A percentile compares a stretch with the other conserved stretches of the same genome.
These are phyloP conservation scores for Ascochyta clinopodiicola DNA, from an alignment of 2,329 filamentous ascomycete genomes.

Conservation along the genomic window DNA sequence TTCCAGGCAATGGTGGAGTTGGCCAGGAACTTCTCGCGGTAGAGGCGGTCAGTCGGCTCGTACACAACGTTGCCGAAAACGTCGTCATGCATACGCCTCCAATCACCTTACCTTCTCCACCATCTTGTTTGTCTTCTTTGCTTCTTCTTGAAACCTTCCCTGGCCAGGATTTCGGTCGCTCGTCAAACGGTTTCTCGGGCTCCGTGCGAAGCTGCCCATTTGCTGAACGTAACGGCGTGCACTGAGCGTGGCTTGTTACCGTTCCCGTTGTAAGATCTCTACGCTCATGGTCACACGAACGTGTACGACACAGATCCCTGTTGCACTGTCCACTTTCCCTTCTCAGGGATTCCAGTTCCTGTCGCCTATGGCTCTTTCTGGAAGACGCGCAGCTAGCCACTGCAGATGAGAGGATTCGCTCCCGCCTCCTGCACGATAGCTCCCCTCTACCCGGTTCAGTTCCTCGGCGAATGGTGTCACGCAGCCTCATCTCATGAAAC, in stretches of 20 bases:
- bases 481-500: conserved; percentile 41
- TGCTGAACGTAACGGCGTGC: conserved; percentile 8
- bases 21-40: conserved; percentile 23
- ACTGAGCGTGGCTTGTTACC: conserved; percentile 7
- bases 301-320: conserved; percentile 16
- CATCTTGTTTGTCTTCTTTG: conserved; percentile 28
- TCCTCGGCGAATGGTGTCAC: conserved; percentile 30
- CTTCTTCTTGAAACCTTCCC: conserved; percentile 23
- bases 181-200: conserved; percentile 4
- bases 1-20: neutral
- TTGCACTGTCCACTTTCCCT: conserved; percentile 13
- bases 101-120: conserved; percentile 33
- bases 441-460: conserved; percentile 38
- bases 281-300: conserved; percentile 8
- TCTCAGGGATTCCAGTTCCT: conserved; percentile 8
- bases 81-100: conserved; percentile 42
- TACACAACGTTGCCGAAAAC: conserved; percentile 36
- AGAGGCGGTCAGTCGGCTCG: conserved; percentile 33
- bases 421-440: conserved; percentile 26
- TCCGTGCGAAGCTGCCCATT: conserved; percentile 14
- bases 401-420: conserved; percentile 32
- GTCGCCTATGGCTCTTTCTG: conserved; percentile 23
- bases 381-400: conserved; percentile 30
- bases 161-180: conserved; percentile 23
- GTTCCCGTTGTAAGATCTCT: conserved; percentile 10